A percentile compares a stretch with the other conserved stretches of the same genome.
Evolutionary conservation across 768 basidiomycete species (phyloP).

Genomic region (Daedaleopsis nitida): DNA sequence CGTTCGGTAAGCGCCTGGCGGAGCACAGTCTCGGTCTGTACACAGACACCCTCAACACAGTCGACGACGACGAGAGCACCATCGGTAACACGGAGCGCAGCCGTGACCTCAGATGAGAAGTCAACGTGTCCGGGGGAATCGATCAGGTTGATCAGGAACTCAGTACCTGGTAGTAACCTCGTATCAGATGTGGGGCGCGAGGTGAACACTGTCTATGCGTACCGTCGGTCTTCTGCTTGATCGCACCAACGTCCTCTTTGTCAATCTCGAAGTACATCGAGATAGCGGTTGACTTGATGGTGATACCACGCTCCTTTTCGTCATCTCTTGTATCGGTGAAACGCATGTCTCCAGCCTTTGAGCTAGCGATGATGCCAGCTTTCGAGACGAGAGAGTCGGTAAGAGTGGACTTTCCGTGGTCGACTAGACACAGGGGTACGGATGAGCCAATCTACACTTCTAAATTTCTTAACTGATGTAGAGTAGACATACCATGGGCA

Average conservation of each 20-base stretch:
- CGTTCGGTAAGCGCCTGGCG: conserved; percentile 97
- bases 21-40: conserved; percentile 98
- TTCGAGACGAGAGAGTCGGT: conserved; percentile 99
- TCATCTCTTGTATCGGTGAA: conserved; percentile 97
- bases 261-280: conserved; percentile 98
- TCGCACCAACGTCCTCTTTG: conserved; percentile 82
- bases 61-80: conserved; percentile 99
- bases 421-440: conserved; percentile 57
- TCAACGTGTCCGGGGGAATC: conserved; percentile 99
- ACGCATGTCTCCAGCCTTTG: conserved; percentile 95
- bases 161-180: conserved; percentile 55
- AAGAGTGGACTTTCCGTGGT: conserved; percentile 99
- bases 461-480: not conserved
- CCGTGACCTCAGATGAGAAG: conserved; percentile 99
- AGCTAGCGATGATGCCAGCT: conserved; percentile 95
- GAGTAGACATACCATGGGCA: conserved; percentile 69
- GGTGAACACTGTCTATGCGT: conserved; percentile 27
- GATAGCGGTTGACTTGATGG: conserved; percentile 99
- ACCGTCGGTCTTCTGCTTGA: conserved; percentile 96
- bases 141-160: conserved; percentile 99
- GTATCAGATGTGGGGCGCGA: conserved; percentile 9
- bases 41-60: conserved; percentile 99
- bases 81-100: conserved; percentile 99
- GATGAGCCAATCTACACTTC: conserved; percentile 5
- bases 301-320: conserved; percentile 99